Conservation (phyloP, 768 basidiomycete species). For the Pleurotus giganteus region DNA sequence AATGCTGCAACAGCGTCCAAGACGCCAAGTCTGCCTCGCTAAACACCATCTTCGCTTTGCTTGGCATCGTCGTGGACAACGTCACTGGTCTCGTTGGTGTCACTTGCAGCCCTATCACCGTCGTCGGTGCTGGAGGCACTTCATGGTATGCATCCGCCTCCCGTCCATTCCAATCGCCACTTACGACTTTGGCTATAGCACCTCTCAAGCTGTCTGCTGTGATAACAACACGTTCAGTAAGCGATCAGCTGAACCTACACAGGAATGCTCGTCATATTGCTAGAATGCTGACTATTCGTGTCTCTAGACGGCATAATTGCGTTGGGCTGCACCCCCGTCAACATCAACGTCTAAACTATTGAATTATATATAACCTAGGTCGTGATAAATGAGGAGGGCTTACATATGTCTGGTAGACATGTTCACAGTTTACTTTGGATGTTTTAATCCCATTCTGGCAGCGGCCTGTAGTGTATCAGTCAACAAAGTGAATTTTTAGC, state of each 20-base stretch:
- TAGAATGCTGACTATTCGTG: background rate
- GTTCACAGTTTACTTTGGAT: background rate
- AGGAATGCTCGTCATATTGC: background rate
- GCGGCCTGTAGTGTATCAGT: too few species aligned
- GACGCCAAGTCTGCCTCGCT: background rate
- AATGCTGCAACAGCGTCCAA: constrained; percentile 18
- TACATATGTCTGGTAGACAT: background rate
- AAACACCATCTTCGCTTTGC: constrained; percentile 16
- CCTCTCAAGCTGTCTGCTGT: constrained; percentile 29
- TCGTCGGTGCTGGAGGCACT: constrained; percentile 18
- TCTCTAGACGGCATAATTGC: constrained; percentile 11
- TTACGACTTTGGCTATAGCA: constrained; percentile 13
- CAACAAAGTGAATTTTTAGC: too few species aligned
- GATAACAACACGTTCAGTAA: constrained; percentile 25
- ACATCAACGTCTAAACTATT: constrained; percentile 10
- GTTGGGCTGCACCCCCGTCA: constrained; percentile 20
- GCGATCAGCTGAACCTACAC: background rate
- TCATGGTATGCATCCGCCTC: constrained; percentile 20
- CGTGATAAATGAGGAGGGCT: too few species aligned
- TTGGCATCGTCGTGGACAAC: constrained; percentile 21
- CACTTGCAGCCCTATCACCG: constrained; percentile 26
- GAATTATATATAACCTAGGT: too few species aligned
- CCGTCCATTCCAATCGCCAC: background rate
- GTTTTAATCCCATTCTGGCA: too few species aligned
- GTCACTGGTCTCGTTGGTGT: constrained; percentile 23